Evolutionary conservation across 2,329 filamentous ascomycete species (phyloP).

Genomic region (Beauveria australis): DNA sequence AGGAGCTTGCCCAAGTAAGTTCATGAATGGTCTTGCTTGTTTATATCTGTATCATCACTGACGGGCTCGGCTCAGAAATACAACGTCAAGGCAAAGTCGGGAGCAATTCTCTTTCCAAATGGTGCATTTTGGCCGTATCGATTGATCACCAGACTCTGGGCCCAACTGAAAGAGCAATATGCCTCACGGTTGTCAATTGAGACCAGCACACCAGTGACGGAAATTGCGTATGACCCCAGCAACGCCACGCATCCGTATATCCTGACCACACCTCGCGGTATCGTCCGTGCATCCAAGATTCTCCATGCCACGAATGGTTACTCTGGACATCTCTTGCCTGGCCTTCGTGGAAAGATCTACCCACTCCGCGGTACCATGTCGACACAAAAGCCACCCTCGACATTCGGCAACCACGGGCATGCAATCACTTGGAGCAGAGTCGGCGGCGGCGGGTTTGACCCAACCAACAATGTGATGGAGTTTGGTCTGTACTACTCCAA

Average conservation of each 20-base stretch:
- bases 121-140: constrained; percentile 42
- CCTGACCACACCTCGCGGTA: constrained; percentile 36
- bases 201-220: constrained; percentile 25
- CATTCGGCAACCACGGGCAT: constrained; percentile 19
- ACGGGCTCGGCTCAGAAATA: constrained; percentile 13
- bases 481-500: constrained; percentile 17
- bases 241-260: constrained; percentile 24
- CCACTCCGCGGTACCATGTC: constrained; percentile 40
- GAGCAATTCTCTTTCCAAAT: constrained; percentile 1
- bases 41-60: background rate
- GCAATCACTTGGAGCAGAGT: constrained; percentile 39
- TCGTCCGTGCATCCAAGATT: constrained; percentile 36
- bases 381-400: constrained; percentile 29
- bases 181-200: constrained; percentile 25
- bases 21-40: no score
- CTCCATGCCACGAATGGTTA: constrained; percentile 50
- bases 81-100: constrained; percentile 24
- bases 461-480: constrained; percentile 33
- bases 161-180: constrained; percentile 23
- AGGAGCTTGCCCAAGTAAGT: background rate
- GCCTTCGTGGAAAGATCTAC: constrained; percentile 33
- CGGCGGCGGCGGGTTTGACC: constrained; percentile 35
- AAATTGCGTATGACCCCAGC: constrained; percentile 15
- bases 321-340: constrained; percentile 40
- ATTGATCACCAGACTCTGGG: constrained; percentile 33